Evolutionary conservation across 441 rosid species (phyloP), one percentile per base, ranked within the genome.

Genomic region (Manihot esculenta): DNA sequence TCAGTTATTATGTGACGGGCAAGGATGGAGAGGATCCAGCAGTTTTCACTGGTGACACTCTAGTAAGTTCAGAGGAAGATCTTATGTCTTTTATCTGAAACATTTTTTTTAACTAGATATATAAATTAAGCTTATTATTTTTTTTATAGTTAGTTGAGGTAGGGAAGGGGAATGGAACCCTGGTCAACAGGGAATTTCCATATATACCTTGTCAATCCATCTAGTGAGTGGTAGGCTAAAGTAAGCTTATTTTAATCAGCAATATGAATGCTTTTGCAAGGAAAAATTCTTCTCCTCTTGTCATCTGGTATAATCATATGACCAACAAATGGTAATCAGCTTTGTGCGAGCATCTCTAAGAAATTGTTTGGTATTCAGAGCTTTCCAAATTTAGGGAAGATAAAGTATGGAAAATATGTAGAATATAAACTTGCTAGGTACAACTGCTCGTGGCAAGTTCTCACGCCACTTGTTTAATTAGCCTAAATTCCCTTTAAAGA

Each of bases 21-120:
- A 82, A 80, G 64, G 96, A 83, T 57, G 89, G 79, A 57, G 88
- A 87, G 69, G 85, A 71, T 76, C 89, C 96, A 3, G 95, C 90
- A 56, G 97, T 90, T 74, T 94, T 94, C 82, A 94, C 97, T 4
- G 99, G 99, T 55, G 99, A 94, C 77, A 94, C 98, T 3, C 82
- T 94, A 76, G 97, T 88, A 75, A 85, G 91, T 76, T 47, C 23
- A 56, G 26, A 50, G 64, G 48, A 41, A 23, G 44, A 41, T 66
- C 47, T 23, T 14, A 14, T 56, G 18, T 4, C 14, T 47, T 66
- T 68, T 58, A 7, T 15, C n/a, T 69, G n/a, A n/a, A n/a, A n/a
- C n/a, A n/a, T n/a, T n/a, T n/a, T n/a, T 69, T 67, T 62, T 57
- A 44, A 47, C 30, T 3, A 61, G 51, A 54, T 38, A 63, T 3